Evolutionary conservation across 371 early-diverging fungal species (phyloP).

Genomic region (Gilbertella persicaria): DNA sequence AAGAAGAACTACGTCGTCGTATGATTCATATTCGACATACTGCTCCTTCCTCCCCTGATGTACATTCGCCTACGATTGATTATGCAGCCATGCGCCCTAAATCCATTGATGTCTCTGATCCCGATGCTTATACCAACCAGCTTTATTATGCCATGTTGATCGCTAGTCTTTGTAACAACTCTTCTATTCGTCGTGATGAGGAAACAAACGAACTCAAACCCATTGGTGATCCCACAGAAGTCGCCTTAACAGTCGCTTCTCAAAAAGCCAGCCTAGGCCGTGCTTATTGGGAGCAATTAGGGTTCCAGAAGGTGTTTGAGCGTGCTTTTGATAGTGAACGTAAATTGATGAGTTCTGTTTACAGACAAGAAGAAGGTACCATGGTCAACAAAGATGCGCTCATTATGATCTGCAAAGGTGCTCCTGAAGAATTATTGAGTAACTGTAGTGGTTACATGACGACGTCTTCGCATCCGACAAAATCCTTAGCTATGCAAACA

Average conservation of each 20-base stretch:
- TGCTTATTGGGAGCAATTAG: slow-evolving; percentile 29
- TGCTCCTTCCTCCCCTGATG: slow-evolving; percentile 3
- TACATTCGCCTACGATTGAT: slow-evolving; percentile 8
- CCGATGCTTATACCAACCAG: slow-evolving; percentile 31
- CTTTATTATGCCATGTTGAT: slow-evolving; percentile 41
- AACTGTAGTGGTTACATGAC: slow-evolving; percentile 62
- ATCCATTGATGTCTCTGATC: slow-evolving; percentile 33
- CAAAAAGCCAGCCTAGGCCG: slow-evolving; percentile 52
- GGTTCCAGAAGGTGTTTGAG: slow-evolving; percentile 46
- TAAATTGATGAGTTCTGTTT: slow-evolving; percentile 87
- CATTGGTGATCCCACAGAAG: slow-evolving; percentile 85
- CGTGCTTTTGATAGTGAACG: slow-evolving; percentile 83
- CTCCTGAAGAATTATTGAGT: slow-evolving; percentile 82
- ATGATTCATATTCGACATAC: slow-evolving; percentile 43
- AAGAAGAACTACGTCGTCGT: slow-evolving; percentile 35
- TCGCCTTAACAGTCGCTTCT: slow-evolving; percentile 65
- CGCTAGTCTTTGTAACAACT: slow-evolving; percentile 69
- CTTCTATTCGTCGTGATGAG: slow-evolving; percentile 59
- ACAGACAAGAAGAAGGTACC: slow-evolving; percentile 21
- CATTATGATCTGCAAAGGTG: slow-evolving; percentile 81
- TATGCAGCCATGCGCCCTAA: slow-evolving; percentile 36
- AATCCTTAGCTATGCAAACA: slow-evolving; percentile 4
- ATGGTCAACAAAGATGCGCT: slow-evolving; percentile 14
- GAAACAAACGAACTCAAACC: slow-evolving; percentile 66
- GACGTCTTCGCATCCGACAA: slow-evolving; percentile 15